phyloP scores from a whole-genome alignment of 78 protist genomes.

The Monosiga brevicollis region DNA sequence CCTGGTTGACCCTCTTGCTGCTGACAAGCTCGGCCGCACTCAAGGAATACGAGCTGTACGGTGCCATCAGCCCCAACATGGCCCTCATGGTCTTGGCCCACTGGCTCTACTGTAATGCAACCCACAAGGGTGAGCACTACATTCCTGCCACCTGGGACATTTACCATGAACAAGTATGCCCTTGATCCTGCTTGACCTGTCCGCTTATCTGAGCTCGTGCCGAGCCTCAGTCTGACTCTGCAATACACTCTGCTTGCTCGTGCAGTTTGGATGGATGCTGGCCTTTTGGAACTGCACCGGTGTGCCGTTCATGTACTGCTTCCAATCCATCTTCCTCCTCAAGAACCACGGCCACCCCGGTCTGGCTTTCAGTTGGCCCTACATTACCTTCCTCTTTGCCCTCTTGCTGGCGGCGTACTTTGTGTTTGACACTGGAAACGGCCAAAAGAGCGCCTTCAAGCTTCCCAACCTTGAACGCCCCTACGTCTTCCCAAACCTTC shows the following conservation, averaged over 20 bases:
- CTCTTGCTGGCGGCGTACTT: constrained; percentile 28
- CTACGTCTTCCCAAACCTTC: constrained; percentile 42
- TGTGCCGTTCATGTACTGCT: constrained; percentile 60
- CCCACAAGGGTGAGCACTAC: constrained; percentile 47
- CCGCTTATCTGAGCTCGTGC: too few species aligned
- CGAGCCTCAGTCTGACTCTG: too few species aligned
- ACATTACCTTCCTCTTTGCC: neutral
- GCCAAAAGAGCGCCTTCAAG: constrained; percentile 43
- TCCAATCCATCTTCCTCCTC: constrained; percentile 24
- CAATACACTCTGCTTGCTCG: too few species aligned
- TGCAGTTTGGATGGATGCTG: constrained; percentile 66
- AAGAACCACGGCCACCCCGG: neutral
- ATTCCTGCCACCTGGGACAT: constrained; percentile 62
- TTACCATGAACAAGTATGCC: constrained; percentile 49
- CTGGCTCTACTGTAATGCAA: constrained; percentile 47
- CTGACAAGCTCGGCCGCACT: constrained; percentile 30
- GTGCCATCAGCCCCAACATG: constrained; percentile 17
- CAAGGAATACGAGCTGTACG: constrained; percentile 17
- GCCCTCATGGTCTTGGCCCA: constrained; percentile 50
- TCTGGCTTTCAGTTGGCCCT: neutral
- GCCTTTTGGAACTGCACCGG: constrained; percentile 61
- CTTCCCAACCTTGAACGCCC: neutral
- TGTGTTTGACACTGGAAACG: constrained; percentile 37
- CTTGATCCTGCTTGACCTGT: too few species aligned
- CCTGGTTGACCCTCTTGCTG: constrained; percentile 48